phyloP scores from a whole-genome alignment of 2,329 filamentous ascomycete genomes.

The Cryphonectria parasitica region DNA sequence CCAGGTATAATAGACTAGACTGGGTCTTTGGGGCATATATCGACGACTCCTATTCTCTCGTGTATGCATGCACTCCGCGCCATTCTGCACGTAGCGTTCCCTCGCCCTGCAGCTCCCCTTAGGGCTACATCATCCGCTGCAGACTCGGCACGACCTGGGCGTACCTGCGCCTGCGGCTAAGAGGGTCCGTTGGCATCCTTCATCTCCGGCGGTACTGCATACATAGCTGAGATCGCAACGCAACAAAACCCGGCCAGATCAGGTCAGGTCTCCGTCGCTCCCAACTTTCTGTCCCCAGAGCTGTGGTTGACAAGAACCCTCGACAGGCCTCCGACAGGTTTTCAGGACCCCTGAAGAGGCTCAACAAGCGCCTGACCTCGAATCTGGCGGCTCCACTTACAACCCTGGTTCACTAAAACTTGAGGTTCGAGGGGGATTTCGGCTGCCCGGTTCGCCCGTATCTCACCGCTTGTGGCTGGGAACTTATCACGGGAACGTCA shows the following conservation, averaged over 20 bases:
- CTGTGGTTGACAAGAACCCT: constrained; percentile 13
- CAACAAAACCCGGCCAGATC: background rate
- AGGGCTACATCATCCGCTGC: constrained; percentile 35
- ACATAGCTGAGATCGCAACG: constrained; percentile 7
- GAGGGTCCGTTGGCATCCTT: constrained; percentile 27
- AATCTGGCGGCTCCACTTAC: constrained; percentile 24
- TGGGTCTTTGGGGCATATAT: background rate
- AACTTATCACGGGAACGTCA: constrained; percentile 28
- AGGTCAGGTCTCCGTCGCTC: constrained; percentile 10
- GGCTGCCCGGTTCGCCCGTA: constrained; percentile 24
- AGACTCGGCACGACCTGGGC: constrained; percentile 17
- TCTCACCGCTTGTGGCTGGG: constrained; percentile 30
- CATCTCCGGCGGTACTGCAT: constrained; percentile 22
- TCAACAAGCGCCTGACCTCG: constrained; percentile 20
- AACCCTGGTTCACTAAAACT: constrained; percentile 23
- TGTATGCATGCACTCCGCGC: constrained; percentile 37
- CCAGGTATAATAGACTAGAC: background rate
- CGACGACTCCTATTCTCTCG: constrained; percentile 32
- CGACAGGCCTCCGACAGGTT: constrained; percentile 16
- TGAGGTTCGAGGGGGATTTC: constrained; percentile 19
- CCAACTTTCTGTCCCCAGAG: constrained; percentile 6
- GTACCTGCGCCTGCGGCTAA: constrained; percentile 29
- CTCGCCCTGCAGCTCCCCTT: constrained; percentile 37
- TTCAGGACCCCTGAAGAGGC: constrained; percentile 16
- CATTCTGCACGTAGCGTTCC: constrained; percentile 30